Evolutionary conservation across 1,284 basidiomycete genomes (phyloP).

Genomic region (Gomphus bonarii): DNA sequence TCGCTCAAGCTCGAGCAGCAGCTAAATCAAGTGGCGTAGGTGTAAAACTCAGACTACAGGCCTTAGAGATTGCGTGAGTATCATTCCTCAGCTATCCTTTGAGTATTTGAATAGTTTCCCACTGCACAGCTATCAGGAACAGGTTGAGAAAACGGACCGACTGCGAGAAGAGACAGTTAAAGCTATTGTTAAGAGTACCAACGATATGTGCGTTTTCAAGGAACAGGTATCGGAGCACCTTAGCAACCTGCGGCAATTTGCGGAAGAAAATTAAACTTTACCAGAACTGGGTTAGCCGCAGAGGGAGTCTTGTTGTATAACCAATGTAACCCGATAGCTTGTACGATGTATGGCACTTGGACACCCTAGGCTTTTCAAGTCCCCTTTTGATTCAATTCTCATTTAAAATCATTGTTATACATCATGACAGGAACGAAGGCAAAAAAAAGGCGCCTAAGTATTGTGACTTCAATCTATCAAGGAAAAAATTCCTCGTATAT

Average conservation of each 20-base stretch:
- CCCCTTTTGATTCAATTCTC: neutral
- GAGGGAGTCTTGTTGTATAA: neutral
- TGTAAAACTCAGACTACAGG: slow-evolving; percentile 65
- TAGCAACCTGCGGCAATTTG: slow-evolving; percentile 52
- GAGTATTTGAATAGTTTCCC: neutral
- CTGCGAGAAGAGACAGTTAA: slow-evolving; percentile 67
- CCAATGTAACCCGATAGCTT: neutral
- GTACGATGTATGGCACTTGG: neutral
- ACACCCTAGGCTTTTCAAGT: neutral
- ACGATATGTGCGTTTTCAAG: slow-evolving; percentile 70
- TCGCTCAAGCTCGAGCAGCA: slow-evolving; percentile 59
- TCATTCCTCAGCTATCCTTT: neutral
- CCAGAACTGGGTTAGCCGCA: neutral
- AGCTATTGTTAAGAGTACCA: slow-evolving; percentile 71
- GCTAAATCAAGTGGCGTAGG: slow-evolving; percentile 70
- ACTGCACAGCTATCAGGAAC: slow-evolving; percentile 54
- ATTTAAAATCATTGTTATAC: neutral
- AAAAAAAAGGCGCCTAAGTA: neutral
- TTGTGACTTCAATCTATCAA: slow-evolving; percentile 7
- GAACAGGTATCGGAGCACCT: slow-evolving; percentile 61
- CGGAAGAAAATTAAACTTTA: slow-evolving; percentile 36
- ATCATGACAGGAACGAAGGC: neutral
- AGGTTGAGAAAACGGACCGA: slow-evolving; percentile 58
- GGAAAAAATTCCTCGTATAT: slow-evolving; percentile 41
- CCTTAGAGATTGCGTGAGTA: slow-evolving; percentile 43